phyloP scores from a whole-genome alignment of 352 stramenopile species.

The Pythium dissimile region DNA sequence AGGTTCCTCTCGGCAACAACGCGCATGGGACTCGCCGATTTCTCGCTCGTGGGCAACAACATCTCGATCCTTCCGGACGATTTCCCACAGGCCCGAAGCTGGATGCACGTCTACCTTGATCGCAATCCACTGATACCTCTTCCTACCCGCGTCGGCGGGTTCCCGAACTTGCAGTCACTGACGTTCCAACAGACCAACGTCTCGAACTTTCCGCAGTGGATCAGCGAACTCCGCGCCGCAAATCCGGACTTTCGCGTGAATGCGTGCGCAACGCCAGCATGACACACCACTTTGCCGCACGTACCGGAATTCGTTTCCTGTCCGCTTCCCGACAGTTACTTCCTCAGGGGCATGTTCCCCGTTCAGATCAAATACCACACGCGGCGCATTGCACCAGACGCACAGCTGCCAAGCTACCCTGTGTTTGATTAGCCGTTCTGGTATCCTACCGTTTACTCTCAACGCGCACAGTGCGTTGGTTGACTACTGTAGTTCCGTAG shows the following conservation, averaged over 20 bases:
- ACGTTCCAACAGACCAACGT: conserved; percentile 12
- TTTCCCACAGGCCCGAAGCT: conserved; percentile 6
- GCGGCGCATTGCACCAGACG: no score
- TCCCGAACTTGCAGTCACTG: not conserved
- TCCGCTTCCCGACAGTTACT: no score
- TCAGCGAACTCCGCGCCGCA: not conserved
- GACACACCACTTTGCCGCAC: no score
- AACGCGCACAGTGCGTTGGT: no score
- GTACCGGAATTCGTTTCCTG: no score
- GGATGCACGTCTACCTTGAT: conserved; percentile 40
- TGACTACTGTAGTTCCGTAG: no score
- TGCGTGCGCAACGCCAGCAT: not conserved
- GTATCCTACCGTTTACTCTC: no score
- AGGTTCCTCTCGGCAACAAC: conserved; percentile 21
- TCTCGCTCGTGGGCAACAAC: conserved; percentile 40
- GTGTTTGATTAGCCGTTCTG: no score
- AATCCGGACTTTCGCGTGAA: not conserved
- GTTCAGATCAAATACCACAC: no score
- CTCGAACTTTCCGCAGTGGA: conserved; percentile 4
- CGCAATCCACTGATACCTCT: conserved; percentile 24
- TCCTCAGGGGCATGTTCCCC: no score
- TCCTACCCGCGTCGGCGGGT: not conserved
- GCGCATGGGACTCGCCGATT: conserved; percentile 25
- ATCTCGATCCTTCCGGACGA: conserved; percentile 29
- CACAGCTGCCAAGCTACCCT: no score